Base-by-base conservation (phyloP, 2,329 filamentous ascomycete genomes). In the Trichoderma hamatum region DNA sequence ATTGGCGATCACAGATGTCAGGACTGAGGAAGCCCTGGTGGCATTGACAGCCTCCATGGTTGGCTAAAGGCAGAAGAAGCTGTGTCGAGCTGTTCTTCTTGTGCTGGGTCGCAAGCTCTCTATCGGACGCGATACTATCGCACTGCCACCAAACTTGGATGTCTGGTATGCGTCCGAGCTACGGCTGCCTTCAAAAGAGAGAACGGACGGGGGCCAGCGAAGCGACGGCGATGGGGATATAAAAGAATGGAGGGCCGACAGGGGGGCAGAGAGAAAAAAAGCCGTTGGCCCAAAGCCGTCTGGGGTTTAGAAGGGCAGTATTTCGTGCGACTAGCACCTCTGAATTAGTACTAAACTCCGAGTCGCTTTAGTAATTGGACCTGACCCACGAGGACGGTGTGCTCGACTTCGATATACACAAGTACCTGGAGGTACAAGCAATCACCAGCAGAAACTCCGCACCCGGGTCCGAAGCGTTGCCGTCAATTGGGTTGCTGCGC, bases 1-100 rank as follows among this genome's bases (percentile, higher is more conserved):
- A 78, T 86, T 87, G 71, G 90, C 90, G 78, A 90, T 79, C 60
- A 90, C 88, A 78, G 91, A 93, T 75, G 87, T 86, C 75, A 93
- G 90, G 79, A 86, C 90, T 75, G 87, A 86, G 78, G 91, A 88
- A 72, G 88, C 81, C 74, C 87, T 79, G 79, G 91, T 91, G 74
- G 87, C 79, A 51, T 65, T 70, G 66, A 70, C 11, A 75, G 87
- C 78, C 75, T 84, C 84, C 85, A 87, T 87, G 73, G 71, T 72
- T 71, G 70, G 68, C 39, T 65, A 66, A 32, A 30, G 32, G 32
- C 16, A 32, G 39, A 36, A 14, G n/a, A 36, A 43, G 65, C 26
- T 10, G 59, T 51, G 3, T 52, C 60, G 28, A 46, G 46, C 30
- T 49, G 34, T 34, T 21, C 28, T 59, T 49, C n/a, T 6, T 36